Conservation (phyloP, 805 yeast genomes). For the Barnettozyma salicaria region DNA sequence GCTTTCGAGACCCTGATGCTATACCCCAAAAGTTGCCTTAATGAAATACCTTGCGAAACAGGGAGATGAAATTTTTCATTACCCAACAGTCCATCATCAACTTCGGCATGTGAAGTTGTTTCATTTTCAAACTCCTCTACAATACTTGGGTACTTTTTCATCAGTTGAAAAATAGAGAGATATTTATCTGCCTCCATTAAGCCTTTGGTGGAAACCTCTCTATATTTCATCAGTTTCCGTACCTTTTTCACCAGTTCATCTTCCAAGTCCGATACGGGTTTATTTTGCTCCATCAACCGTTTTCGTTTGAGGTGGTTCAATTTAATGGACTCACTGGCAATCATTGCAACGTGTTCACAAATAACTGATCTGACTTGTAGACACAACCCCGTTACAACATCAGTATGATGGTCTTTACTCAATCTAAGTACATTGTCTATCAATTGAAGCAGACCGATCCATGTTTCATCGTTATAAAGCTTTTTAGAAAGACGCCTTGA, state of each 20-base stretch:
- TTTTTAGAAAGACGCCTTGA: conserved; percentile 13
- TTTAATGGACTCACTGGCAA: conserved; percentile 10
- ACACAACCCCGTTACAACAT: conserved; percentile 14
- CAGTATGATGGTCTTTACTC: conserved; percentile 1
- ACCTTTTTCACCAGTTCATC: conserved; percentile 5
- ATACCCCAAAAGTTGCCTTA: conserved; percentile 10
- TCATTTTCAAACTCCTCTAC: conserved; percentile 1
- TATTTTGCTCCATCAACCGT: background rate
- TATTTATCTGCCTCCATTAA: conserved; percentile 9
- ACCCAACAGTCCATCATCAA: background rate
- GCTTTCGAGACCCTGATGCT: conserved; percentile 7
- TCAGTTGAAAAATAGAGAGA: conserved; percentile 12
- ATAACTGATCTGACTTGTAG: conserved; percentile 15
- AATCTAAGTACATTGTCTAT: conserved; percentile 12
- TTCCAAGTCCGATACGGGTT: conserved; percentile 1
- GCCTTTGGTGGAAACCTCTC: conserved; percentile 8
- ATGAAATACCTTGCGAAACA: conserved; percentile 1
- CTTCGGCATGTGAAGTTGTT: too few relatives aligned
- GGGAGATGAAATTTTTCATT: conserved; percentile 9
- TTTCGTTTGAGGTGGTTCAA: conserved; percentile 8
- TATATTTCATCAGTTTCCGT: conserved; percentile 8
- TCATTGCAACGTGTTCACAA: conserved; percentile 15
- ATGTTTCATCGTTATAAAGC: conserved; percentile 11
- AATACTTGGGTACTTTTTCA: conserved; percentile 11
- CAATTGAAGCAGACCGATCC: conserved; percentile 17